phyloP scores from a whole-genome alignment of 2,329 filamentous ascomycete genomes.

The Fonsecaea nubica region DNA sequence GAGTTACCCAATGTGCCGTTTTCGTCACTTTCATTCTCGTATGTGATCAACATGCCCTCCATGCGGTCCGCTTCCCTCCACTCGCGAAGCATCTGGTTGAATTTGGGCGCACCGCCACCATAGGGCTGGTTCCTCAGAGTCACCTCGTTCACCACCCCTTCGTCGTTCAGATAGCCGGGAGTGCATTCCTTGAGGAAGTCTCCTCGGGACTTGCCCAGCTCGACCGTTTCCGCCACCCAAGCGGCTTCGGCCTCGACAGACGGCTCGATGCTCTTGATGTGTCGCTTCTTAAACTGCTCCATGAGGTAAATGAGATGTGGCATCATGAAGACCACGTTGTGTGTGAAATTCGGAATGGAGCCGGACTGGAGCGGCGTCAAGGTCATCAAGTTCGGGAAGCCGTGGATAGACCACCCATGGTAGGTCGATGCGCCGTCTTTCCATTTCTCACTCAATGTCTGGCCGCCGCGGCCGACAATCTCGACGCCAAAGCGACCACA shows the following conservation, averaged over 20 bases:
- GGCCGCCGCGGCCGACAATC: conserved; percentile 40
- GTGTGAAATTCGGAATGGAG: conserved; percentile 24
- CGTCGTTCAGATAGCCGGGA: conserved; percentile 32
- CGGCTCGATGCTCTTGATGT: conserved; percentile 24
- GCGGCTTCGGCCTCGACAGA: conserved; percentile 24
- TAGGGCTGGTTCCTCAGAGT: conserved; percentile 17
- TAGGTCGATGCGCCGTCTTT: conserved; percentile 25
- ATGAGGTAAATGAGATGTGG: conserved; percentile 27
- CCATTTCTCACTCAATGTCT: conserved; percentile 40
- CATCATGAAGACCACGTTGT: conserved; percentile 18
- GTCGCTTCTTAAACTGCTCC: conserved; percentile 17
- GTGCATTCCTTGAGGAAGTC: conserved; percentile 30
- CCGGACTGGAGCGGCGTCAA: conserved; percentile 23
- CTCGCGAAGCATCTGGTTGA: conserved; percentile 22
- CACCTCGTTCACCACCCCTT: conserved; percentile 12
- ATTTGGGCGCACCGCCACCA: conserved; percentile 20
- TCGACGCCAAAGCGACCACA: conserved; percentile 32
- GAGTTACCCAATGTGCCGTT: too few species aligned
- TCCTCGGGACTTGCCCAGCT: conserved; percentile 9
- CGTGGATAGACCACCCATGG: conserved; percentile 22
- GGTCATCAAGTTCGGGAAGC: conserved; percentile 32
- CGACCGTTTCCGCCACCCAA: conserved; percentile 27
- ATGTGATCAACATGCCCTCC: conserved; percentile 16
- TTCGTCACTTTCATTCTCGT: too few species aligned
- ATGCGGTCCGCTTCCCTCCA: conserved; percentile 24